phyloP scores from a whole-genome alignment of 75 land plant genomes.

The Picea sitchensis region DNA sequence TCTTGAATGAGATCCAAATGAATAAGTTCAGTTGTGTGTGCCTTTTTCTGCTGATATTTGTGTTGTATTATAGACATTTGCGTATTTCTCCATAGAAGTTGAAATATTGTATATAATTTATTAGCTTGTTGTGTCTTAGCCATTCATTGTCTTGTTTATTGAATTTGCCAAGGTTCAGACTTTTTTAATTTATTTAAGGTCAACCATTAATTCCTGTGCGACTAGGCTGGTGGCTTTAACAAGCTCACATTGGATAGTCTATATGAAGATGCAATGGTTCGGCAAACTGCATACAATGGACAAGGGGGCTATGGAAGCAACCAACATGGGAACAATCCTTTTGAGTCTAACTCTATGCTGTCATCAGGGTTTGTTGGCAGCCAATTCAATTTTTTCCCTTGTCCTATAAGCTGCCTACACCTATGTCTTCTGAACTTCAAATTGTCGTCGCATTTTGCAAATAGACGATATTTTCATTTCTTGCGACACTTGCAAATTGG shows the following conservation, averaged over 20 bases:
- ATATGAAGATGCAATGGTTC: slow-evolving; percentile 68
- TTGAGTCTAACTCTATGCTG: slow-evolving; percentile 22
- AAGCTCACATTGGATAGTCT: slow-evolving; percentile 87
- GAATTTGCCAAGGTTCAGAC: not conserved
- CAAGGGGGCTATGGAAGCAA: slow-evolving; percentile 5
- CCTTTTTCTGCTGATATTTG: not conserved
- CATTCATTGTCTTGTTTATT: not conserved
- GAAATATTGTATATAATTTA: not conserved
- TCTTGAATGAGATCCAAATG: not conserved
- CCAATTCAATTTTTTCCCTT: too few species aligned
- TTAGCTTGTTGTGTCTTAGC: not conserved
- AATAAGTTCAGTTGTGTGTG: not conserved
- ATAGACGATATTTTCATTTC: too few species aligned
- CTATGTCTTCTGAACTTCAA: too few species aligned
- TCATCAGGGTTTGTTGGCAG: slow-evolving; percentile 26
- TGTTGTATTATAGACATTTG: not conserved
- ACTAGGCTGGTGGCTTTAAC: slow-evolving; percentile 91
- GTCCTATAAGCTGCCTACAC: too few species aligned
- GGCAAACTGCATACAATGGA: slow-evolving; percentile 35
- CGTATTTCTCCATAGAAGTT: not conserved
- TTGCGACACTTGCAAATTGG: too few species aligned
- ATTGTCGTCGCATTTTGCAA: too few species aligned
- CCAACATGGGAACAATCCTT: slow-evolving; percentile 31
- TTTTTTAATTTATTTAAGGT: too few species aligned
- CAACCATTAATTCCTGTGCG: not conserved